Conservation (phyloP, 305 asterid genomes). For the Lippia alba region DNA sequence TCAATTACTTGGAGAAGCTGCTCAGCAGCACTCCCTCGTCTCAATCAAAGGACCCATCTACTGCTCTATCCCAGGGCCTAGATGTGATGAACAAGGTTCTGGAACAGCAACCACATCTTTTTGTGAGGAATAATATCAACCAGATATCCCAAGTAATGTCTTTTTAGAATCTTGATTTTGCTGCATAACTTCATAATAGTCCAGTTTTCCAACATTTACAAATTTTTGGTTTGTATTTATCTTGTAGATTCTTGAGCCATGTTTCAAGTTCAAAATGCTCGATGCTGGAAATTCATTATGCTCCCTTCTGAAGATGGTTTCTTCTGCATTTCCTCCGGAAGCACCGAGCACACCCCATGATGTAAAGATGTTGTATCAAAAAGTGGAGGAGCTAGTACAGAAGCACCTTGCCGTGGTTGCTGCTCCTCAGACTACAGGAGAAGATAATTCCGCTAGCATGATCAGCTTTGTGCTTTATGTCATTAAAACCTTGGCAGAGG, state of each 20-base stretch:
- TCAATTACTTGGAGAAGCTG: constrained; percentile 97
- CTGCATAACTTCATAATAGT: constrained; percentile 28
- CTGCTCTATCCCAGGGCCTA: constrained; percentile 96
- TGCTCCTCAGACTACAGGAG: constrained; percentile 89
- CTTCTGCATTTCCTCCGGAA: constrained; percentile 94
- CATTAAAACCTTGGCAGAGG: constrained; percentile 85
- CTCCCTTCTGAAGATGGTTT: constrained; percentile 92
- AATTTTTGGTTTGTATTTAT: constrained; percentile 22
- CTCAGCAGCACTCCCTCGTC: constrained; percentile 91
- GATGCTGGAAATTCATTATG: constrained; percentile 98
- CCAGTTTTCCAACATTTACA: constrained; percentile 21
- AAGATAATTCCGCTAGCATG: constrained; percentile 93
- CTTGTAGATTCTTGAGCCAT: constrained; percentile 95
- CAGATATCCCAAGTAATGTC: constrained; percentile 90
- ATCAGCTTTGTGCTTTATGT: constrained; percentile 94
- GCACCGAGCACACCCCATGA: constrained; percentile 80
- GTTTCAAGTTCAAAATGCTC: constrained; percentile 97
- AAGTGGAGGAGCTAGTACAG: constrained; percentile 95
- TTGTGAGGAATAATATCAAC: constrained; percentile 90
- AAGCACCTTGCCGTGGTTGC: constrained; percentile 96
- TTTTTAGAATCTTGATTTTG: constrained; percentile 28
- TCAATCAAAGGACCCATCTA: constrained; percentile 98
- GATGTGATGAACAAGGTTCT: constrained; percentile 99
- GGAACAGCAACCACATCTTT: constrained; percentile 97
- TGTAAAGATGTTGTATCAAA: constrained; percentile 88